These are phyloP conservation scores for Conoideocrella luteorostrata DNA, from an alignment of 2,329 filamentous ascomycete genomes.

Conservation along the genomic window DNA sequence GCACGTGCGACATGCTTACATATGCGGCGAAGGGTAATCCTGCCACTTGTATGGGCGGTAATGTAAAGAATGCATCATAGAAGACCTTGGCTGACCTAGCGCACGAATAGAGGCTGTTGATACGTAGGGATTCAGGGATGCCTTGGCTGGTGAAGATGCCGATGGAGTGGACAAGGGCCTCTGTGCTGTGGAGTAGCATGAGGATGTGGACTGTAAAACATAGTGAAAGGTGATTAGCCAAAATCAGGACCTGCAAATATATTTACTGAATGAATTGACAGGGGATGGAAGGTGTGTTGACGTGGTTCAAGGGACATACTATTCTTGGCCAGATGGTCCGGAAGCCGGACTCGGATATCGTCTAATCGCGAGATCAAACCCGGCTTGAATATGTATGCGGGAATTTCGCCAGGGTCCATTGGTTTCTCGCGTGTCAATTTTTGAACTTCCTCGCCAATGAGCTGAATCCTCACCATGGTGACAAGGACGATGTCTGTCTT, in stretches of 20 bases:
- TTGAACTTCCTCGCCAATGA: conserved; percentile 33
- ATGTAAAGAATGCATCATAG: conserved; percentile 29
- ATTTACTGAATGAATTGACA: no score
- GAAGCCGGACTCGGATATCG: conserved; percentile 18
- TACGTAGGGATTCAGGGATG: conserved; percentile 25
- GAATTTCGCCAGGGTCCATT: conserved; percentile 18
- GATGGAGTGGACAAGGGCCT: conserved; percentile 26
- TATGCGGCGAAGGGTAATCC: conserved; percentile 28
- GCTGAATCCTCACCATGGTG: conserved; percentile 29
- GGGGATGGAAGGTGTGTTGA: background rate
- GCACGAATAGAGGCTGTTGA: conserved; percentile 30
- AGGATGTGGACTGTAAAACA: conserved; percentile 25
- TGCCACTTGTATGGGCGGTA: conserved; percentile 22
- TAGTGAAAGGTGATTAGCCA: background rate
- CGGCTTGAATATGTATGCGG: conserved; percentile 27
- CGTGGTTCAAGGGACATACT: conserved; percentile 17
- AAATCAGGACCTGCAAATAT: no score
- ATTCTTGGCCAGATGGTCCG: conserved; percentile 18
- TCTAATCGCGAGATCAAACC: conserved; percentile 22
- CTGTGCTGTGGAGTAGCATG: conserved; percentile 22
- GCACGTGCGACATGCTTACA: conserved; percentile 27
- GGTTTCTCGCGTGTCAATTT: conserved; percentile 25
- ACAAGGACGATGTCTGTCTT: conserved; percentile 43
- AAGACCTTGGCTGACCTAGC: conserved; percentile 28
- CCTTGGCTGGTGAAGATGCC: conserved; percentile 23